Base-by-base conservation (phyloP, 495 filamentous ascomycete genomes). In the Penicillium argentinense region DNA sequence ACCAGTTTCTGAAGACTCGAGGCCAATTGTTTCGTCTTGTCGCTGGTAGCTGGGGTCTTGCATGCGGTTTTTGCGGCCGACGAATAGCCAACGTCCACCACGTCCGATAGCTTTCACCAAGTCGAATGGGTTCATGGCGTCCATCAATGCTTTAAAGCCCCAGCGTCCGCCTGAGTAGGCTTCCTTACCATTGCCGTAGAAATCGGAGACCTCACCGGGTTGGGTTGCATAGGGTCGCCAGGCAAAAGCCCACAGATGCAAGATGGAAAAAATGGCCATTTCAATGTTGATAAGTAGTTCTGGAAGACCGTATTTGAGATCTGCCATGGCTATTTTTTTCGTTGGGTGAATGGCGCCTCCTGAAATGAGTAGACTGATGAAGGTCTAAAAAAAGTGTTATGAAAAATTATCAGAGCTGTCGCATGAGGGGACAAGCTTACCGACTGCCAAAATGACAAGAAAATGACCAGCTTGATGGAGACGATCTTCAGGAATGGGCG, bases 391-490 rank as follows among this genome's bases (percentile, higher is more conserved):
- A 39, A 12, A n/a, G 33, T 50, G 19, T 42, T 39, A 9, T 11
- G n/a, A 21, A 37, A 2, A 11, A 25, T 21, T 16, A 18, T 43
- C 40, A 2, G 39, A 23, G 16, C 25, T 6, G 18, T 13, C 24
- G 26, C 27, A 21, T 8, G 9, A 12, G n/a, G 1, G n/a, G 5
- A 42, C 19, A 16, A 45, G 45, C 72, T 60, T 62, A 79, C 77
- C 30, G 78, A 80, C 60, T 96, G 91, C 91, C 91, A 96, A 67
- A 96, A 96, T 4, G 87, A 93, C 44, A 96, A 76, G 75, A 96
- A 96, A 63, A 96, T 93, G 53, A 96, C 91, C 27, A 96, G 78
- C 58, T 96, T 96, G 61, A 96, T 95, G 46, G 89, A 87, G 3
- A 89, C 51, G 7, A 96, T 79, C 59, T 96, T 96, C 42, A 95